Conservation (phyloP, 176 grass and related monocot genomes). For the Tuctoria greenei region DNA sequence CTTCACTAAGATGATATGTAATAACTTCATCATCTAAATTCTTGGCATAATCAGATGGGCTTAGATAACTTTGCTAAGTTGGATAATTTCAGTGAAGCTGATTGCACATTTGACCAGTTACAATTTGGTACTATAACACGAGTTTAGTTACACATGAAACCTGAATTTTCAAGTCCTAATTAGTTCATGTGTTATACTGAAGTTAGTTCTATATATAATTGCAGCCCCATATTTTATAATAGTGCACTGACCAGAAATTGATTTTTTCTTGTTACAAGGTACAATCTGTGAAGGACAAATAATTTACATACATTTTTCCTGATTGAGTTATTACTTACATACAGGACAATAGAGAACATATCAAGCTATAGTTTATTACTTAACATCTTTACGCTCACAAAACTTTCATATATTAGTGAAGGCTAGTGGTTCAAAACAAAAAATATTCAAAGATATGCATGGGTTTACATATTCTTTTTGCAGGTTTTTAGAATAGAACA, state of each 20-base stretch:
- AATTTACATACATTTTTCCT: not conserved
- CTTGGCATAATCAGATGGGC: not conserved
- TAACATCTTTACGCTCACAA: not conserved
- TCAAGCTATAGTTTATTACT: not conserved
- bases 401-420: not conserved
- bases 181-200: not conserved
- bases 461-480: not conserved
- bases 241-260: not conserved
- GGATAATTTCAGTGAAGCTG: not conserved
- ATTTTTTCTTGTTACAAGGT: not conserved
- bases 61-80: not conserved
- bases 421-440: not conserved
- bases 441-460: not conserved
- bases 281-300: not conserved
- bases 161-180: not conserved
- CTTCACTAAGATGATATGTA: not conserved
- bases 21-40: not conserved
- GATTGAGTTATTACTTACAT: not conserved
- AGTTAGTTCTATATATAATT: slow-evolving; percentile 3
- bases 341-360: not conserved
- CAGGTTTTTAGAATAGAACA: not conserved
- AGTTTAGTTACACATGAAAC: not conserved
- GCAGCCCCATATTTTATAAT: not conserved
- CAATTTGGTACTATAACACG: not conserved
- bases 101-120: not conserved